phyloP scores from a whole-genome alignment of 2,329 filamentous ascomycete genomes.

The Colletotrichum cuscutae region DNA sequence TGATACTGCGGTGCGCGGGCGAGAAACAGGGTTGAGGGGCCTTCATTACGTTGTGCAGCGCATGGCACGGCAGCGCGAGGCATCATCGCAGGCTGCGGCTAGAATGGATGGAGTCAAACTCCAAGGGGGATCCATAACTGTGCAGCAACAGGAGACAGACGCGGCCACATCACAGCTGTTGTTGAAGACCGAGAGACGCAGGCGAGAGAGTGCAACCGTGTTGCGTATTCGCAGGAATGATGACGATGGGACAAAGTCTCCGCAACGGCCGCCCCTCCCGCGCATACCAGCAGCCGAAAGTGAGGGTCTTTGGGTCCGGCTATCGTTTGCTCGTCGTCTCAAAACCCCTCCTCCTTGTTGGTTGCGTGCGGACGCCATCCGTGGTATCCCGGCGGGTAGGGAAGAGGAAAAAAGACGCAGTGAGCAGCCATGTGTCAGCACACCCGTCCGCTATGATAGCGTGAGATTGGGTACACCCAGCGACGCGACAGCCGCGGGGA shows the following conservation, averaged over 20 bases:
- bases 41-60: neutral
- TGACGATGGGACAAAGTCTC: neutral
- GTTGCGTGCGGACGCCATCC: slow-evolving; percentile 4
- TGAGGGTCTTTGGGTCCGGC: neutral
- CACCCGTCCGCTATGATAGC: neutral
- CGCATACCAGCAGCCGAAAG: neutral
- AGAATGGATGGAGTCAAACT: neutral
- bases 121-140: neutral
- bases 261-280: neutral
- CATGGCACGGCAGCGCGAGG: neutral
- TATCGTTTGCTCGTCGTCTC: neutral
- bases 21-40: neutral
- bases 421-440: neutral
- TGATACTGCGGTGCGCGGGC: slow-evolving; percentile 2
- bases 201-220: neutral
- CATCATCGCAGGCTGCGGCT: slow-evolving; percentile 1
- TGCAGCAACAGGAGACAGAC: neutral
- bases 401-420: neutral
- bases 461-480: neutral
- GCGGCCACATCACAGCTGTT: neutral
- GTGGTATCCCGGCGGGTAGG: slow-evolving; percentile 6
- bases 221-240: neutral
- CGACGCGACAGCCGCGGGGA: slow-evolving; percentile 5
- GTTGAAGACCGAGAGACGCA: neutral
- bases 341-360: slow-evolving; percentile 1